A percentile compares a stretch with the other conserved stretches of the same genome.
These are phyloP conservation scores for Pleodorina starrii DNA, from an alignment of 139 green algal genomes.

Conservation along the genomic window DNA sequence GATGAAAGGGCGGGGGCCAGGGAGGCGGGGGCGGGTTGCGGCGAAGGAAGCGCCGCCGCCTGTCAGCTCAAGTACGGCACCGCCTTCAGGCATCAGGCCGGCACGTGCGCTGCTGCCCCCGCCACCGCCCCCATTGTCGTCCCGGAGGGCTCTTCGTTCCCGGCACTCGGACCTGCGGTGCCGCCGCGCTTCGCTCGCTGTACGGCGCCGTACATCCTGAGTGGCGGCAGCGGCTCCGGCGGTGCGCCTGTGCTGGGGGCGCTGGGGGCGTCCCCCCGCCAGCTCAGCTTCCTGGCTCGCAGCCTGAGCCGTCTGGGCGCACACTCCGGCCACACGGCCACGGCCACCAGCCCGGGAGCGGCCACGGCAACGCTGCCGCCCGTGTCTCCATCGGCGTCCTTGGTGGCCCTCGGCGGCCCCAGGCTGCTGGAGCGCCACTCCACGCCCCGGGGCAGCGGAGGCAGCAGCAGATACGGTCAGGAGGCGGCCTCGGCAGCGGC, in stretches of 20 bases:
- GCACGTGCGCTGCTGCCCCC: too few species aligned
- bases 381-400: neutral
- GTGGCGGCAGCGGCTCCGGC: neutral
- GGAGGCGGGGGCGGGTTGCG: too few species aligned
- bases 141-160: too few species aligned
- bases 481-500: too few species aligned
- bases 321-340: neutral
- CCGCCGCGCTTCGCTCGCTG: neutral
- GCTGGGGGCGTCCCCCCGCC: constrained; percentile 15
- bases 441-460: neutral
- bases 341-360: neutral
- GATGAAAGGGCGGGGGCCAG: too few species aligned
- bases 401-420: neutral
- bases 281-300: constrained; percentile 36
- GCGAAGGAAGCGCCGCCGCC: too few species aligned
- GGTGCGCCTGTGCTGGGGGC: neutral
- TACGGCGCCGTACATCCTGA: neutral
- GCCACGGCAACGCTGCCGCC: neutral
- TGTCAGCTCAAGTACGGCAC: too few species aligned
- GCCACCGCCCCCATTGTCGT: too few species aligned
- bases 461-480: neutral
- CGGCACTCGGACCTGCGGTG: neutral
- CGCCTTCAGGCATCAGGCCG: too few species aligned
- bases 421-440: neutral
- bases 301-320: constrained; percentile 9